Evolutionary conservation across 2,329 filamentous ascomycete genomes (phyloP), one percentile per base, ranked within the genome.

Genomic region (Hirsutella rhossiliensis): DNA sequence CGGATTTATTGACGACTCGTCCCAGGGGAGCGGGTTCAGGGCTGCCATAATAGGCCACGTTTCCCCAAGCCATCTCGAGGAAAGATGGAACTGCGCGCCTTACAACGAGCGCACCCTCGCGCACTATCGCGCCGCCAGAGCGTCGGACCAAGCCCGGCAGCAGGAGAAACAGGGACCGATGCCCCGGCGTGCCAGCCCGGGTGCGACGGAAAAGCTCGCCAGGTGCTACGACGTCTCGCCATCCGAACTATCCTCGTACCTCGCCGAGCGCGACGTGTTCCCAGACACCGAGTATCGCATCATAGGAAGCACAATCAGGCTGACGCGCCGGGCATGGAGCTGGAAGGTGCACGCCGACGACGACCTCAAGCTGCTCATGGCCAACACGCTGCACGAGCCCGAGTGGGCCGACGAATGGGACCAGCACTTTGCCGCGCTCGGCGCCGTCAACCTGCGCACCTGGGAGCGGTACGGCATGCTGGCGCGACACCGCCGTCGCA

Each of bases 381-480:
- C 48, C 3, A 50, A 46, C 31, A 54, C 48, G 8, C 48, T 55
- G 3, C 45, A 52, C 28, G 41, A 52, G 1, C 50, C 50, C 2
- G 43, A 38, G 0, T 57, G 55, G 55, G 49, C 41, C 7, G 18
- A 37, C 0, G 42, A 48, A 3, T 57, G 55, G 55, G 56, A 59
- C 27, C 27, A 44, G 2, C 50, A 54, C 31, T 59, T 54, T n/a
- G 19, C n/a, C 4, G 43, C 44, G 17, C 45, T 38, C 1, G 50
- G 47, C 7, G 28, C 43, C 17, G 34, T 52, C 30, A 54, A 61
- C 15, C 20, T 52, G 3, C 50, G 55, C n/a, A 54, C 45, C 3
- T 51, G 52, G 48, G 54, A 56, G 20, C 38, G 44, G 1, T 62
- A 62, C 36, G 49, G 50, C 29, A 46, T 39, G 40, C 34, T 54